Conservation (phyloP, 441 rosid species). For the Erysimum cheiri region DNA sequence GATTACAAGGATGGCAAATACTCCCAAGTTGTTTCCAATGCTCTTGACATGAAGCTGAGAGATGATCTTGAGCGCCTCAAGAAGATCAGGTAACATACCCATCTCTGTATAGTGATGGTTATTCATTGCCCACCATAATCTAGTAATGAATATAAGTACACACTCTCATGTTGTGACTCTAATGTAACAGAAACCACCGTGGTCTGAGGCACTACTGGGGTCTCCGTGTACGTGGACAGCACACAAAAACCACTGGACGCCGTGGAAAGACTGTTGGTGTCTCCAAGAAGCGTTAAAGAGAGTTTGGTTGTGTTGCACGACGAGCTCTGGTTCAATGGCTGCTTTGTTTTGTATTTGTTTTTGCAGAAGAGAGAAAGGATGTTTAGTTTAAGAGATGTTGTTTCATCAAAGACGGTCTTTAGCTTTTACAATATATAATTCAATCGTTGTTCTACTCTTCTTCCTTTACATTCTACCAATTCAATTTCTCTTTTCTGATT, state of each 20-base stretch:
- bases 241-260: constrained; percentile 92
- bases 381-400: constrained; percentile 16
- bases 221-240: constrained; percentile 90
- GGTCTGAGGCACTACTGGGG: constrained; percentile 98
- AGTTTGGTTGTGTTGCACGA: background rate
- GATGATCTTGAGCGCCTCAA: constrained; percentile 90
- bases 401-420: constrained; percentile 5
- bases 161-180: background rate
- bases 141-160: background rate
- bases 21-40: constrained; percentile 91
- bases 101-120: background rate
- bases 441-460: background rate
- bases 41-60: constrained; percentile 89
- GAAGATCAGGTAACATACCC: constrained; percentile 71
- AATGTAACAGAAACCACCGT: constrained; percentile 69
- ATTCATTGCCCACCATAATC: background rate
- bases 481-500: background rate
- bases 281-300: constrained; percentile 81
- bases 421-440: constrained; percentile 22
- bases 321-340: constrained; percentile 30
- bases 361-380: background rate
- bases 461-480: background rate
- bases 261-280: constrained; percentile 96
- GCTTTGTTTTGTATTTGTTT: constrained; percentile 6
- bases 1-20: constrained; percentile 91